A percentile compares a stretch with the other conserved stretches of the same genome.
Evolutionary conservation across 2,329 filamentous ascomycete genomes (phyloP).

Genomic region (Botrytis fragariae): DNA sequence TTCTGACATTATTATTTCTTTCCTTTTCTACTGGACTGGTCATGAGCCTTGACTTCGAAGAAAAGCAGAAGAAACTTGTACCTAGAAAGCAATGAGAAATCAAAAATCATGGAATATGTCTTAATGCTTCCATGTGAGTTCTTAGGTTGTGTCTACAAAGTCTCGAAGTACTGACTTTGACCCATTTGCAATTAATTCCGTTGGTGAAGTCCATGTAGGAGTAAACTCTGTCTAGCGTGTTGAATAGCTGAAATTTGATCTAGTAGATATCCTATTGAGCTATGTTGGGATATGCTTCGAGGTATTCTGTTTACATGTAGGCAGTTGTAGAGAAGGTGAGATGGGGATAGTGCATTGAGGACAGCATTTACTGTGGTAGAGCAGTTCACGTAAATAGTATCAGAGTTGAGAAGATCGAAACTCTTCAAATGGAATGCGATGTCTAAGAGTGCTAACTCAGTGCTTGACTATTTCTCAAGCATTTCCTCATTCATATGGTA

Average conservation of each 20-base stretch:
- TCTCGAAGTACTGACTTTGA: no score
- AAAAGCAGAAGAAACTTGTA: conserved; percentile 31
- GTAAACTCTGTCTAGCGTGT: not conserved
- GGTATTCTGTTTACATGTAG: not conserved
- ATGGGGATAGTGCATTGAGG: not conserved
- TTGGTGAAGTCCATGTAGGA: not conserved
- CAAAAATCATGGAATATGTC: conserved; percentile 22
- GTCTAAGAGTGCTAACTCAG: not conserved
- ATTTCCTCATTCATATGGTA: not conserved
- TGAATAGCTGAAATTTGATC: not conserved
- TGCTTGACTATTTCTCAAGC: not conserved
- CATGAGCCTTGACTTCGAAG: conserved; percentile 23
- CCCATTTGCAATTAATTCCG: not conserved
- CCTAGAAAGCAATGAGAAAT: conserved; percentile 32
- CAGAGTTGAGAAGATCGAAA: not conserved
- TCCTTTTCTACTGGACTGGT: conserved; percentile 22
- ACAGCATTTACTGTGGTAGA: not conserved
- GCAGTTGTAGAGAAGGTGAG: not conserved
- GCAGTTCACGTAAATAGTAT: not conserved
- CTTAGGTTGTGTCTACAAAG: not conserved
- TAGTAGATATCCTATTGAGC: not conserved
- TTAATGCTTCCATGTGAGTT: not conserved
- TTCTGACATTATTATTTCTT: conserved; percentile 31
- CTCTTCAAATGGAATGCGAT: not conserved
- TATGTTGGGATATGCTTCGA: not conserved